Conservation (phyloP, 768 basidiomycete genomes). For the Pleurotus salmoneostramineus region DNA sequence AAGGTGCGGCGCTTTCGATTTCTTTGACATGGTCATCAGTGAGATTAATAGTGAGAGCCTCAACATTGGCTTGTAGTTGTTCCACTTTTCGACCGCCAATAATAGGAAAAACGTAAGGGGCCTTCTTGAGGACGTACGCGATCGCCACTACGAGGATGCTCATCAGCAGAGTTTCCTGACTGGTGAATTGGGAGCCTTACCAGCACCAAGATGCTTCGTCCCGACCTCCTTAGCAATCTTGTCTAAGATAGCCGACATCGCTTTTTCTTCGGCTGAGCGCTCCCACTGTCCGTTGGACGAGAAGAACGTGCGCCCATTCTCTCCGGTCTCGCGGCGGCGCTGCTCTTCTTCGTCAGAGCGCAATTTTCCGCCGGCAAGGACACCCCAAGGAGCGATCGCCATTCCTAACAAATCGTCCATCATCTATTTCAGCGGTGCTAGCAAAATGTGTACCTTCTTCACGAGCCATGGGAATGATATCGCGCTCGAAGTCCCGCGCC, state of each 20-base stretch:
- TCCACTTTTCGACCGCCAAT: conserved; percentile 47
- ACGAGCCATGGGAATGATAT: conserved; percentile 45
- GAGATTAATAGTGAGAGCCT: conserved; percentile 41
- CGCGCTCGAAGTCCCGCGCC: conserved; percentile 46
- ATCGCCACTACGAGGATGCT: conserved; percentile 33
- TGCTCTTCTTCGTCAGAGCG: conserved; percentile 45
- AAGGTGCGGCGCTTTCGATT: conserved; percentile 36
- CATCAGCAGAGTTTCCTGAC: not conserved
- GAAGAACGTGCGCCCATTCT: conserved; percentile 32
- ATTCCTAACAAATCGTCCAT: conserved; percentile 8
- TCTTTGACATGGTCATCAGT: conserved; percentile 36
- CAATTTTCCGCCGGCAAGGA: conserved; percentile 40
- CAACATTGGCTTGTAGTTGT: conserved; percentile 45
- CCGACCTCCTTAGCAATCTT: conserved; percentile 49
- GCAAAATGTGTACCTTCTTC: conserved; percentile 28
- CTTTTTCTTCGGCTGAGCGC: conserved; percentile 39
- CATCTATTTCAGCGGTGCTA: conserved; percentile 18
- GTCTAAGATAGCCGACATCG: conserved; percentile 39
- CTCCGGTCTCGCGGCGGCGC: conserved; percentile 21
- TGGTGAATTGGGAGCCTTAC: conserved; percentile 21
- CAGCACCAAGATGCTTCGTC: conserved; percentile 40
- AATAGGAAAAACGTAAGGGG: conserved; percentile 48
- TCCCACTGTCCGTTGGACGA: conserved; percentile 30
- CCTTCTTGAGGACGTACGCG: conserved; percentile 51
- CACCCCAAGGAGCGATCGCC: conserved; percentile 31